Evolutionary conservation across 2,329 filamentous ascomycete genomes (phyloP), one percentile per base, ranked within the genome.

Genomic region (Ophiocordyceps camponoti-leonardi): DNA sequence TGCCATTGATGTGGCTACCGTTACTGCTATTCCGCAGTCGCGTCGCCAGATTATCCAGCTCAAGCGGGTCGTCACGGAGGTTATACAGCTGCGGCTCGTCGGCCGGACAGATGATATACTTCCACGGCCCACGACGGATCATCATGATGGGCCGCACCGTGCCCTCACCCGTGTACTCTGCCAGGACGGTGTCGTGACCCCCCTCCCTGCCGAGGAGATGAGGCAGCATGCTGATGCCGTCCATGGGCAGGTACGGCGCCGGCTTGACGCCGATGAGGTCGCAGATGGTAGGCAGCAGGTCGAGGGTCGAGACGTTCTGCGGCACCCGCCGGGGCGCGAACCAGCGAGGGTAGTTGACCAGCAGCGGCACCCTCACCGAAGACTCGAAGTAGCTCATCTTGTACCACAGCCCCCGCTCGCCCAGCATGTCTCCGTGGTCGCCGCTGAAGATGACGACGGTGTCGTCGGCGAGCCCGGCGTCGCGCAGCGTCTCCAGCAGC

Each of bases 381-480:
- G 81, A 81, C 71, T 95, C 88, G 56, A 87, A 94, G 74, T 92
- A 95, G 58, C 79, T 86, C 88, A 95, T 95, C 73, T 95, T 95
- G 71, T 94, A 88, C 88, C 88, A 95, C 42, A 95, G 68, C 6
- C 84, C 83, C 45, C 86, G 80, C 68, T 95, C 88, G 48, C 88
- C 88, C 8, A 95, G 75, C 88, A 95, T 95, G 63, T 95, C 88
- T 46, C 88, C 88, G 58, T 95, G 88, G 60, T 95, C 88, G 41
- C 88, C 87, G 48, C 83, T 88, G 66, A 95, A 95, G 52, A 95
- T 79, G 55, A 95, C 71, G 54, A 94, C 87, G 13, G 88, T 95
- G 63, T 94, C 78, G 31, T 94, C 79, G 49, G 81, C 81, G 41
- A 95, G 69, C 7, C 80, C 76, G 57, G 86, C 90, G 48, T 86